phyloP scores from a whole-genome alignment of 2,329 filamentous ascomycete species.

The Trichoderma afroharzianum region DNA sequence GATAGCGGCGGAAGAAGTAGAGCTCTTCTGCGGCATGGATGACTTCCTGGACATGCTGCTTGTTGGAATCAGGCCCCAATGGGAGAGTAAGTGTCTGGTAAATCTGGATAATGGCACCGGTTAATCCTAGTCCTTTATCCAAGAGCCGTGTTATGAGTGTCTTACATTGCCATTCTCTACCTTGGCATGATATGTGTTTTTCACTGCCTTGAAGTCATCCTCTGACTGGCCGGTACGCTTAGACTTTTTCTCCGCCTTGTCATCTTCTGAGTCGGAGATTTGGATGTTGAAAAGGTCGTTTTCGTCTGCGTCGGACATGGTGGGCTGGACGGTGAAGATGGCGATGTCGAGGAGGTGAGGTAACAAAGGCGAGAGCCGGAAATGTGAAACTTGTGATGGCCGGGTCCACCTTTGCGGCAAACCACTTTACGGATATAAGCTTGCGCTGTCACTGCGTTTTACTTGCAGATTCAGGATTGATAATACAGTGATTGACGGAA shows the following conservation, averaged over 20 bases:
- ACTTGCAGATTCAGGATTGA: background rate
- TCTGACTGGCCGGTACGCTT: conserved; percentile 46
- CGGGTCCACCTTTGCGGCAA: background rate
- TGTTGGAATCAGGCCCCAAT: conserved; percentile 35
- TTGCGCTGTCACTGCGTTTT: background rate
- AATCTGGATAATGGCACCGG: conserved; percentile 34
- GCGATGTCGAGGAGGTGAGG: background rate
- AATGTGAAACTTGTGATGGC: background rate
- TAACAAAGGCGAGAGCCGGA: background rate
- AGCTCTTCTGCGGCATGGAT: conserved; percentile 56
- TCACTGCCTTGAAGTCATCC: conserved; percentile 46
- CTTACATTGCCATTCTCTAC: conserved; percentile 54
- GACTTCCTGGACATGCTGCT: conserved; percentile 47
- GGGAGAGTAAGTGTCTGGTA: conserved; percentile 42
- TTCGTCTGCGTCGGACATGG: conserved; percentile 31
- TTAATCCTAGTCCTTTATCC: background rate
- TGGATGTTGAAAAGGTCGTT: conserved; percentile 29
- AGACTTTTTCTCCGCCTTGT: conserved; percentile 28
- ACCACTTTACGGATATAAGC: background rate
- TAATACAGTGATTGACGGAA: background rate
- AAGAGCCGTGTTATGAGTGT: background rate
- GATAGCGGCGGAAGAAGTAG: conserved; percentile 50
- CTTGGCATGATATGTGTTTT: conserved; percentile 43
- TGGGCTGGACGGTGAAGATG: background rate
- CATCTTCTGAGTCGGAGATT: conserved; percentile 33